A percentile compares a stretch with the other conserved stretches of the same genome.
Conservation (phyloP, 495 filamentous ascomycete species). For the Evansstolkia leycettana region DNA sequence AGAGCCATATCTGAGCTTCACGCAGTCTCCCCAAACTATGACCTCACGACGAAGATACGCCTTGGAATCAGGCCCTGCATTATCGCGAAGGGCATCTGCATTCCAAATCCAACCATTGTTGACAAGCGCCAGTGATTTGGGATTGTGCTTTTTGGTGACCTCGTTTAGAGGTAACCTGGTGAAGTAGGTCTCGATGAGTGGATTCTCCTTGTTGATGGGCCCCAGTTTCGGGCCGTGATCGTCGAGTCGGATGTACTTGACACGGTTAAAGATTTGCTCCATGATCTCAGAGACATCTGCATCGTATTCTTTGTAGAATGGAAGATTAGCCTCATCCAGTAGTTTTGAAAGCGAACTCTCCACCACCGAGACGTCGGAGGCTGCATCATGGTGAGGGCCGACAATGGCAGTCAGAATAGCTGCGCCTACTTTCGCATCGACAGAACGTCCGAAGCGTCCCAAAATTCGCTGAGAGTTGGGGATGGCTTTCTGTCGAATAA, state of each 20-base stretch:
- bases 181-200: constrained; percentile 94
- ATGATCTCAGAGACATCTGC: constrained; percentile 68
- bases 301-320: constrained; percentile 86
- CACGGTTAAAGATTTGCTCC: constrained; percentile 83
- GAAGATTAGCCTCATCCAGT: constrained; percentile 75
- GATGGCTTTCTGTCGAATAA: constrained; percentile 51
- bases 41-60: constrained; percentile 90
- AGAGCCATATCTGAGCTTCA: constrained; percentile 85
- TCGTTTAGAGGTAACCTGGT: constrained; percentile 77
- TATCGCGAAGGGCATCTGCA: constrained; percentile 84
- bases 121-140: constrained; percentile 67
- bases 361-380: constrained; percentile 21
- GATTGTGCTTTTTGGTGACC: constrained; percentile 61
- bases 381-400: constrained; percentile 49
- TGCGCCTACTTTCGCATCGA: constrained; percentile 56
- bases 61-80: constrained; percentile 77
- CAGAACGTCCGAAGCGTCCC: constrained; percentile 58
- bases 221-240: constrained; percentile 84
- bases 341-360: constrained; percentile 43
- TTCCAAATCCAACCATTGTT: constrained; percentile 99
- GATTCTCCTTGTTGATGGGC: constrained; percentile 57
- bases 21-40: constrained; percentile 97
- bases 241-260: constrained; percentile 85
- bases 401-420: constrained; percentile 55
- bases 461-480: constrained; percentile 58